Evolutionary conservation across 805 yeast genomes (phyloP), one percentile per base, ranked within the genome.

Genomic region (Saccharomyces jurei): DNA sequence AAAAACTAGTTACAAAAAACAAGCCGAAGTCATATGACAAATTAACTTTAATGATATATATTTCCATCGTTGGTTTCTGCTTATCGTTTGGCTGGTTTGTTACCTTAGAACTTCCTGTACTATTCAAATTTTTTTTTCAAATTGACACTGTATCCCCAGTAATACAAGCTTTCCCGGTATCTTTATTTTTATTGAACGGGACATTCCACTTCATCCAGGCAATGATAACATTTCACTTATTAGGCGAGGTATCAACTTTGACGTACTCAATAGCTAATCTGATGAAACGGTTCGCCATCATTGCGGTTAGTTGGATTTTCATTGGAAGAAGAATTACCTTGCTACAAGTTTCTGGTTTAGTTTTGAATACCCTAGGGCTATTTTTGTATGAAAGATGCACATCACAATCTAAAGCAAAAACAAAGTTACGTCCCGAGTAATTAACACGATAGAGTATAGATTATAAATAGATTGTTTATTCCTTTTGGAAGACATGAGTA

Each of bases 281-380:
- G 80, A 80, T 90, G 81, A 90, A 90, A 71, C 81, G 96, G 63
- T 86, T 90, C n/a, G 86, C 88, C 1, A 81, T 90, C 30, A 89
- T 90, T 47, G 78, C 86, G 1, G 84, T 85, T 0, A 87, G 96
- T 62, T 87, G 91, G 73, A 55, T 86, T 46, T 80, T 78, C 75
- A 78, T 77, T 41, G 84, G 84, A 27, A 78, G 76, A 25, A 60
- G 64, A 17, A 69, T 83, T n/a, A 71, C 81, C 1, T 51, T 70
- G 1, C 64, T 70, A 22, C 88, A 84, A 63, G 50, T 70, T 3
- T 31, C 74, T 13, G 89, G 89, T 0, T 62, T 85, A 14, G 41
- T 71, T 2, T 68, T 81, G 47, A 81, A 84, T 41, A 78, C 76
- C 2, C 49, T 74, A 22, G 90, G 90, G 0, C 65, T 84, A 46